A percentile compares a stretch with the other conserved stretches of the same genome.
Conservation (phyloP, 2,329 filamentous ascomycete genomes). For the Colletotrichum karsti region DNA sequence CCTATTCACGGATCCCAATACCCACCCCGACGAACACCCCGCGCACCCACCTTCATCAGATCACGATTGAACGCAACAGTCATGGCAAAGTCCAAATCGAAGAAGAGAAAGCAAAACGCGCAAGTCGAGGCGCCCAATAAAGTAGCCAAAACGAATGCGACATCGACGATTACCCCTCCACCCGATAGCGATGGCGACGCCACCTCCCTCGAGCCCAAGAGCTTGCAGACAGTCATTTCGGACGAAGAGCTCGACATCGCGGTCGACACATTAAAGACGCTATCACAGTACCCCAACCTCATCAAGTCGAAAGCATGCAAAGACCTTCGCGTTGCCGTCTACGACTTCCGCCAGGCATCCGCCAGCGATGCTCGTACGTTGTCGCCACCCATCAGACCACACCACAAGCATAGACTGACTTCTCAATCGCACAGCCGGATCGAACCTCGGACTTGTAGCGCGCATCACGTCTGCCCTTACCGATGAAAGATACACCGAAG, state of each 20-base stretch:
- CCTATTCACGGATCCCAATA: not conserved
- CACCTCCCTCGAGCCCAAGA: constrained; percentile 53
- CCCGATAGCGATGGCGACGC: constrained; percentile 35
- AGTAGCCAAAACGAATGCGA: constrained; percentile 42
- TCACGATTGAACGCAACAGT: not conserved
- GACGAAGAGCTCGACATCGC: constrained; percentile 73
- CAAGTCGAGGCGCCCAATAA: constrained; percentile 47
- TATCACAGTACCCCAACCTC: constrained; percentile 66
- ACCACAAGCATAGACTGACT: not conserved
- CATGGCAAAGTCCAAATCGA: constrained; percentile 55
- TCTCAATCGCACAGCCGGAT: constrained; percentile 30
- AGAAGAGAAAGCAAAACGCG: constrained; percentile 54
- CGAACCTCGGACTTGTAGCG: constrained; percentile 66
- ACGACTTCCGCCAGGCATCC: constrained; percentile 74
- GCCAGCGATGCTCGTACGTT: constrained; percentile 64
- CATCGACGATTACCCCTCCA: constrained; percentile 42
- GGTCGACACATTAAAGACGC: constrained; percentile 68
- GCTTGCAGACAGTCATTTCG: constrained; percentile 62
- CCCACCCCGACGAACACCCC: not conserved
- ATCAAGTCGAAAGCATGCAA: constrained; percentile 77
- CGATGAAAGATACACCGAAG: constrained; percentile 73
- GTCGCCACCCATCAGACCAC: not conserved
- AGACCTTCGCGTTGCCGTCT: constrained; percentile 72
- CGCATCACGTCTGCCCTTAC: constrained; percentile 72
- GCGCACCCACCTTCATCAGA: not conserved